Evolutionary conservation across 2,329 filamentous ascomycete genomes (phyloP), one percentile per base, ranked within the genome.

Genomic region (Monilinia vaccinii-corymbosi): DNA sequence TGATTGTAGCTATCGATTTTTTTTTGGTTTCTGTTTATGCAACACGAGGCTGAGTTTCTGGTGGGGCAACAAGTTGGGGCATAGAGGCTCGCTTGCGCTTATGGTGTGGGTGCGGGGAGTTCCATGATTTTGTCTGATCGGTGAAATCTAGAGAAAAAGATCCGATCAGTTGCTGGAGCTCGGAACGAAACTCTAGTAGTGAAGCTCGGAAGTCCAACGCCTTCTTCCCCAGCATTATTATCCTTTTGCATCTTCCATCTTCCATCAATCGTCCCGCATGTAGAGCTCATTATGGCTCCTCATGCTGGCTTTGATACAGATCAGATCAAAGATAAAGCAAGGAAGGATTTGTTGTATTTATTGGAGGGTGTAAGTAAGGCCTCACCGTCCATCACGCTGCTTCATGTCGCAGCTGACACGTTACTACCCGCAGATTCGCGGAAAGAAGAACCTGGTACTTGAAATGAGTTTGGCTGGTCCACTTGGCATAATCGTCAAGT

Each of bases 401-500:
- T 46, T 58, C 49, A 62, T 55, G 67, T 64, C 64, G 64, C 67
- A 62, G 62, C 74, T 76, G 62, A 76, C 64, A 47, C 61, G 61
- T 63, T 52, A 55, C 52, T 56, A 4, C 63, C 57, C 64, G 48
- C 71, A 99, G 94, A 91, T 97, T 66, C 89, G 93, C 72, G 95
- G 95, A 68, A 99, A 97, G 83, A 99, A 99, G 81, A 97, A 97
- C 71, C 80, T 99, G 63, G 89, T 99, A 56, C 87, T 99, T 71
- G 93, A 97, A 73, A 89, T 88, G 74, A 87, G 86, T 69, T 81
- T 99, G 68, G 91, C 93, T 67, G 94, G 93, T 28, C 90, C 92
- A 34, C 82, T 99, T 67, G 91, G 92, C 62, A 81, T 93, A 62
- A 87, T 99, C 67, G 91, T 96, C 76, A 97, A 97, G 74, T 96